Evolutionary conservation across 495 filamentous ascomycete species (phyloP).

Genomic region (Penicillium goetzii): DNA sequence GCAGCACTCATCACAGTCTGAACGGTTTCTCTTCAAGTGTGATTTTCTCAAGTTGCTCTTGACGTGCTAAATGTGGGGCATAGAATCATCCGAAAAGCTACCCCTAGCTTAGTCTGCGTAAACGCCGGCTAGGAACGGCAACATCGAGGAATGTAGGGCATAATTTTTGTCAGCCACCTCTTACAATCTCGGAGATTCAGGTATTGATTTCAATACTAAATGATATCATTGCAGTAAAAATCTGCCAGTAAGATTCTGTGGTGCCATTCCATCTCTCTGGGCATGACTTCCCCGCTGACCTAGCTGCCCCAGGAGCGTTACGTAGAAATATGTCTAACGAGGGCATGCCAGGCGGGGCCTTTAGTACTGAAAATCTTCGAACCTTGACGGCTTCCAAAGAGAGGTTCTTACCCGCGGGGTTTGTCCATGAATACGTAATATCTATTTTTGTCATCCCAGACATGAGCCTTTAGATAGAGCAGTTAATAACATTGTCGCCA

Average conservation of each 20-base stretch:
- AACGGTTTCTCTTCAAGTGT: neutral
- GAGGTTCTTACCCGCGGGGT: neutral
- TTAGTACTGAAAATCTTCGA: neutral
- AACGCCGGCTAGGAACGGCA: slow-evolving; percentile 19
- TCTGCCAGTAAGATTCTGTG: neutral
- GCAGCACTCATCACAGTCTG: neutral
- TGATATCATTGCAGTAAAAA: neutral
- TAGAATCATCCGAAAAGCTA: slow-evolving; percentile 19
- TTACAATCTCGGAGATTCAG: neutral
- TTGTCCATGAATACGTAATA: neutral
- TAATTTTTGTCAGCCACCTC: neutral
- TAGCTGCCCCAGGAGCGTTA: neutral
- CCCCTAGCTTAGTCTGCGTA: slow-evolving; percentile 1
- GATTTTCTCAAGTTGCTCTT: slow-evolving; percentile 3
- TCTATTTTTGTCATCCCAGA: neutral
- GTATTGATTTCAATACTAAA: neutral
- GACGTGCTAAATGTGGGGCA: slow-evolving; percentile 28
- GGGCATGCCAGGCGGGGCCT: neutral
- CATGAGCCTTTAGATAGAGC: neutral
- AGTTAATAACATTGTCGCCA: too few relatives aligned
- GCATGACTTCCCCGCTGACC: neutral
- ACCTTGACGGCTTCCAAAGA: neutral
- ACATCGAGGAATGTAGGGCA: slow-evolving; percentile 22
- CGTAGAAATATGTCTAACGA: neutral
- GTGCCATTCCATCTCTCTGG: neutral